These are phyloP conservation scores for Pelargonium nanum DNA, from an alignment of 345 rosid species.

Conservation along the genomic window DNA sequence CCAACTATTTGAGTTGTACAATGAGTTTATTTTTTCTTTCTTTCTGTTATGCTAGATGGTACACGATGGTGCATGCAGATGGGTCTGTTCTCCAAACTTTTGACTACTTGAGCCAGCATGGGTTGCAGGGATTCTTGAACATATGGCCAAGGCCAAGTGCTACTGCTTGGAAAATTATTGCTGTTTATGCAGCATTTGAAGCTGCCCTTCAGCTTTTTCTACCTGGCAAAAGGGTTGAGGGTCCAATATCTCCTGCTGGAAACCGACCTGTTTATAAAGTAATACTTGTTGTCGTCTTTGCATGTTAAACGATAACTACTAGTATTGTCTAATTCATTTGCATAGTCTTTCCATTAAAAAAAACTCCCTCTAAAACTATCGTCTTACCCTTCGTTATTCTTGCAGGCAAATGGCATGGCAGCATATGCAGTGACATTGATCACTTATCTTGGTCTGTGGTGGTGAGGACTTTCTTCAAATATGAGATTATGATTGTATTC, in stretches of 20 bases:
- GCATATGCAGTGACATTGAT: slow-evolving; percentile 67
- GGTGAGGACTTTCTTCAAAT: slow-evolving; percentile 33
- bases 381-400: slow-evolving; percentile 7
- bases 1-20: neutral
- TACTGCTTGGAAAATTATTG: slow-evolving; percentile 63
- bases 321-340: neutral
- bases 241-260: slow-evolving; percentile 84
- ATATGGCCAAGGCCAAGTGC: slow-evolving; percentile 83
- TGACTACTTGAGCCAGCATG: slow-evolving; percentile 45
- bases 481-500: neutral
- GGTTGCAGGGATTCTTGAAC: slow-evolving; percentile 53
- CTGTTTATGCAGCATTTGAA: slow-evolving; percentile 72
- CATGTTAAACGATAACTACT: neutral
- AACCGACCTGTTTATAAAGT: slow-evolving; percentile 91
- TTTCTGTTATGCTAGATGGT: slow-evolving; percentile 57
- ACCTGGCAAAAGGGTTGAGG: slow-evolving; percentile 84
- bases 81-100: slow-evolving; percentile 58
- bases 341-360: neutral
- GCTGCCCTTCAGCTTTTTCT: slow-evolving; percentile 85
- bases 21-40: neutral
- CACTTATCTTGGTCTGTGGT: slow-evolving; percentile 83
- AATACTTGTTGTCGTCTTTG: neutral
- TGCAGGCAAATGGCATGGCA: slow-evolving; percentile 87
- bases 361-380: too few species aligned
- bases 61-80: slow-evolving; percentile 86